Conservation (phyloP, 2,329 filamentous ascomycete species). For the Scleromitrula shiraiana region DNA sequence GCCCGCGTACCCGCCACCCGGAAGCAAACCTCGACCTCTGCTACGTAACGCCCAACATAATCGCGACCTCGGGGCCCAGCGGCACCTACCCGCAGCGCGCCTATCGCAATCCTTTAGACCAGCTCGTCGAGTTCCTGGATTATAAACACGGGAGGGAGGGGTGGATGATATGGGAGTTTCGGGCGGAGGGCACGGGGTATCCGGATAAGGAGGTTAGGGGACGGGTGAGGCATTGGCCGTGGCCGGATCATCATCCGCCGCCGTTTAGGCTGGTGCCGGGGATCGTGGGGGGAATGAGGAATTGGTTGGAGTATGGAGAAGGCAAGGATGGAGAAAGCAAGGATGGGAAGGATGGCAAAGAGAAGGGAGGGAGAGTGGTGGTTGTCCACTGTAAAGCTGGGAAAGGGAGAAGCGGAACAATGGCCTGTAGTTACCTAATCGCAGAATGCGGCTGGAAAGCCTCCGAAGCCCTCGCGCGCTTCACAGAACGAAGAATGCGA, state of each 20-base stretch:
- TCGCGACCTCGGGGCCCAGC: constrained; percentile 72
- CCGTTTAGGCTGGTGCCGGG: constrained; percentile 83
- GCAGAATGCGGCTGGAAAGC: constrained; percentile 68
- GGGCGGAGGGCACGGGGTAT: constrained; percentile 93
- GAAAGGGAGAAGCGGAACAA: constrained; percentile 85
- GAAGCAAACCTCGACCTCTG: constrained; percentile 90
- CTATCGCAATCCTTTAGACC: constrained; percentile 87
- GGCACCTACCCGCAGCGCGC: constrained; percentile 84
- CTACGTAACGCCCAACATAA: constrained; percentile 79
- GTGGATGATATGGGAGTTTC: constrained; percentile 98
- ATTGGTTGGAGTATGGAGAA: constrained; percentile 65
- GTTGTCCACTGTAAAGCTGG: constrained; percentile 97
- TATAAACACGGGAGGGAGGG: constrained; percentile 63
- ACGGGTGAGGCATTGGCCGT: constrained; percentile 84
- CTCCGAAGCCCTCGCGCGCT: constrained; percentile 55
- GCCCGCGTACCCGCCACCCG: constrained; percentile 73
- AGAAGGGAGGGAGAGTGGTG: constrained; percentile 50
- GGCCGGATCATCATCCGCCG: constrained; percentile 94
- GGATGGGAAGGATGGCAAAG: constrained; percentile 24
- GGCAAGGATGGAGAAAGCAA: constrained; percentile 20
- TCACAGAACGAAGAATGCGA: constrained; percentile 82
- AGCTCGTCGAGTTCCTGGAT: constrained; percentile 82
- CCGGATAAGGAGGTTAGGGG: constrained; percentile 82
- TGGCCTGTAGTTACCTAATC: constrained; percentile 83
- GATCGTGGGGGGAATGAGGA: constrained; percentile 87